A percentile compares a stretch with the other conserved stretches of the same genome.
Evolutionary conservation across 257 asterid species (phyloP).

Genomic region (Jaltomata sinuosa): DNA sequence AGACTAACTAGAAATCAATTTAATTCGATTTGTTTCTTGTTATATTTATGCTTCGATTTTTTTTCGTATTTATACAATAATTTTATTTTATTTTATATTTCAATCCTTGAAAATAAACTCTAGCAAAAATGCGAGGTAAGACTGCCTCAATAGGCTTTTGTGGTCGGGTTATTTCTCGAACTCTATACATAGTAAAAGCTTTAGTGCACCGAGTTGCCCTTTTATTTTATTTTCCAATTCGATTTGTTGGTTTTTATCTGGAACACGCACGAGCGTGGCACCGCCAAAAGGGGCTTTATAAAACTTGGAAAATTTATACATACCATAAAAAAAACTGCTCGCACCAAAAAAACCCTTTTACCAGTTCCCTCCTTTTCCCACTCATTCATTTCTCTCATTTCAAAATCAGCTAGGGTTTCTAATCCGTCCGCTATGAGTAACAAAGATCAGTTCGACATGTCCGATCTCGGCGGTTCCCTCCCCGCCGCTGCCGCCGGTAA

Average conservation of each 20-base stretch:
- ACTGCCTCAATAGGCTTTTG: too few species aligned
- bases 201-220: too few species aligned
- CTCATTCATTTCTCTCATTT: not conserved
- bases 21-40: too few species aligned
- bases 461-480: constrained; percentile 54
- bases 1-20: too few species aligned
- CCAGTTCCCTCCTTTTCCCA: constrained; percentile 13
- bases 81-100: not conserved
- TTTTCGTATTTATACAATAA: not conserved
- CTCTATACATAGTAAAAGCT: too few species aligned
- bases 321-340: not conserved
- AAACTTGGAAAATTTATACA: not conserved
- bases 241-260: not conserved
- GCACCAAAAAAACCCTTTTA: not conserved
- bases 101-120: too few species aligned
- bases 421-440: constrained; percentile 23
- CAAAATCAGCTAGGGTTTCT: constrained; percentile 4
- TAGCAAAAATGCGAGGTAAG: too few species aligned
- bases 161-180: too few species aligned
- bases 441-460: constrained; percentile 42
- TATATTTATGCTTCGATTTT: not conserved
- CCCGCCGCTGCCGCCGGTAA: constrained; percentile 95
- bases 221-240: not conserved
- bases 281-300: not conserved
- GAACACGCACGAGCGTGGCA: not conserved